Evolutionary conservation across 306 rosid genomes (phyloP).

Genomic region (Elaeagnus macrophylla): DNA sequence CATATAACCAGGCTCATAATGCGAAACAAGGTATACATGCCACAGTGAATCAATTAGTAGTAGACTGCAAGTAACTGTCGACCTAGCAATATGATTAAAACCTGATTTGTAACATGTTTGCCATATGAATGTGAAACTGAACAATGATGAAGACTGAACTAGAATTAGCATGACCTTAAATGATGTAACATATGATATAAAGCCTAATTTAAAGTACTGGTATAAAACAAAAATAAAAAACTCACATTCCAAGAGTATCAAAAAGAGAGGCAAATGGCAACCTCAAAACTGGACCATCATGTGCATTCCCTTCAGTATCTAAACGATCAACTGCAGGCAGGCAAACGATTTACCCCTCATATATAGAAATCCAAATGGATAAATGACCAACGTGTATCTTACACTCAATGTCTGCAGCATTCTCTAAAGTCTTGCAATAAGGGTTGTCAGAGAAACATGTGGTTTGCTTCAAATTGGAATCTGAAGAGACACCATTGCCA

Average conservation of each 20-base stretch:
- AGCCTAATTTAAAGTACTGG: slow-evolving; percentile 7
- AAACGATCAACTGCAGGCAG: slow-evolving; percentile 74
- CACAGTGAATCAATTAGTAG: too few species aligned
- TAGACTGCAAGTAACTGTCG: too few species aligned
- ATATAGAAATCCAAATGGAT: slow-evolving; percentile 5
- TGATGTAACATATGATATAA: background rate
- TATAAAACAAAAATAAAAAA: slow-evolving; percentile 10
- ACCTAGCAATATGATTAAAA: too few species aligned
- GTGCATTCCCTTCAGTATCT: slow-evolving; percentile 66
- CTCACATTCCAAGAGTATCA: slow-evolving; percentile 89
- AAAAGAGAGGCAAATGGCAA: slow-evolving; percentile 85
- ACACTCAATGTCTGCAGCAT: slow-evolving; percentile 86
- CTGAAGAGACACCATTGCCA: slow-evolving; percentile 39
- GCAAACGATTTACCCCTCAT: slow-evolving; percentile 13
- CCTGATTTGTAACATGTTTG: too few species aligned
- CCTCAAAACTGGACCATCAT: slow-evolving; percentile 62
- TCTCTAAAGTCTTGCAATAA: slow-evolving; percentile 74
- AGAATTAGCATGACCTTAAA: background rate
- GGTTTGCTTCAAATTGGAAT: slow-evolving; percentile 46
- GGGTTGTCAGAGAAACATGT: slow-evolving; percentile 69
- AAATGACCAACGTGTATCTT: slow-evolving; percentile 18
- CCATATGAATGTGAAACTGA: background rate
- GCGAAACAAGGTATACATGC: too few species aligned
- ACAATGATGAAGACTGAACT: background rate
- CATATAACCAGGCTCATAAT: too few species aligned